These are phyloP conservation scores for Trypethelium eluteriae DNA, from an alignment of 495 filamentous ascomycete species.

Conservation along the genomic window DNA sequence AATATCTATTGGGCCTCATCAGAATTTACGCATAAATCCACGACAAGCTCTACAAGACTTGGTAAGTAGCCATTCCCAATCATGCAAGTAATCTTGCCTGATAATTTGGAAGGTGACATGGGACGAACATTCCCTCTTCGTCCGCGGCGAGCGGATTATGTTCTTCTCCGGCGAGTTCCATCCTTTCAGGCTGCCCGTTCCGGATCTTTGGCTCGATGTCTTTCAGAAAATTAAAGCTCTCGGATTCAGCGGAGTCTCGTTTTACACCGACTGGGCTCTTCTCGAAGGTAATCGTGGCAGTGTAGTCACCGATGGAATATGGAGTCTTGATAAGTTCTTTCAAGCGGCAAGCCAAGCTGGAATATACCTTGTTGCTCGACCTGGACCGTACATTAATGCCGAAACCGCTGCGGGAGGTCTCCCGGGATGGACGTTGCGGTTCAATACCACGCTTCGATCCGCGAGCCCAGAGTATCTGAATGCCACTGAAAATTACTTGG, in stretches of 20 bases:
- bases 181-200: conserved; percentile 25
- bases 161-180: conserved; percentile 25
- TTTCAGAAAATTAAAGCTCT: conserved; percentile 26
- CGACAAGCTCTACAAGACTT: background rate
- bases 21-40: background rate
- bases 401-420: conserved; percentile 53
- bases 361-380: conserved; percentile 37
- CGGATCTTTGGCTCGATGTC: conserved; percentile 24
- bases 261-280: conserved; percentile 23
- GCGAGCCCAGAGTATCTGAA: conserved; percentile 42
- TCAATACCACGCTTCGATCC: conserved; percentile 39
- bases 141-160: conserved; percentile 22
- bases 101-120: conserved; percentile 11
- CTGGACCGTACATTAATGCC: conserved; percentile 42
- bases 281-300: background rate
- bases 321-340: conserved; percentile 13
- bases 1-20: background rate
- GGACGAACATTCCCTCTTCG: conserved; percentile 21
- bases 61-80: background rate
- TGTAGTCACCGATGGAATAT: conserved; percentile 5
- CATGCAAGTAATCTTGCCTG: too few species aligned
- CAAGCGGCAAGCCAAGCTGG: conserved; percentile 26
- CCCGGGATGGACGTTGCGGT: conserved; percentile 51
- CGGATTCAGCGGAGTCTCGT: conserved; percentile 25
- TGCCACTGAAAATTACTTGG: conserved; percentile 38